Conservation (phyloP, 805 yeast species). For the Metschnikowia matae region DNA sequence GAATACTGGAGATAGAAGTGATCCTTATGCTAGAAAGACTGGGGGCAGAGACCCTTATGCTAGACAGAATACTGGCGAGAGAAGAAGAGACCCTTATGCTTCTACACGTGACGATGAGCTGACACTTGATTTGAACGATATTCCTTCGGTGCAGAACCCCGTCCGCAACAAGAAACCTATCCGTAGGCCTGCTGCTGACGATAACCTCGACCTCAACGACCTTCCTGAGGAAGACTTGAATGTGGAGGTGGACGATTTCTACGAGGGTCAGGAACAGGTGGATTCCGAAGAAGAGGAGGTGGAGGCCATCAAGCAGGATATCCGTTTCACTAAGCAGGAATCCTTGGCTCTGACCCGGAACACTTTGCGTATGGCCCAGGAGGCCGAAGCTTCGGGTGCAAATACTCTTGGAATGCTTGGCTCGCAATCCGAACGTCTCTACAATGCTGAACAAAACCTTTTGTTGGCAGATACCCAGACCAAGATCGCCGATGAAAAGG, state of each 20-base stretch:
- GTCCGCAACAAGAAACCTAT: conserved; percentile 21
- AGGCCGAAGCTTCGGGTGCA: conserved; percentile 43
- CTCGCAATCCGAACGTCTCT: conserved; percentile 83
- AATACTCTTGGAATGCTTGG: conserved; percentile 92
- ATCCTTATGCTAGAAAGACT: background rate
- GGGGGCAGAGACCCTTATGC: background rate
- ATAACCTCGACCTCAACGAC: conserved; percentile 30
- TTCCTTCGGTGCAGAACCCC: conserved; percentile 31
- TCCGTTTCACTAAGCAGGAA: conserved; percentile 79
- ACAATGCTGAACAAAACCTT: conserved; percentile 72
- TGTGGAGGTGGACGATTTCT: conserved; percentile 32
- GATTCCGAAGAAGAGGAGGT: conserved; percentile 82
- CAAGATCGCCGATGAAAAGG: conserved; percentile 76
- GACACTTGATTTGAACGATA: conserved; percentile 36
- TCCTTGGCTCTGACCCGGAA: conserved; percentile 82
- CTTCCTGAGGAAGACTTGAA: conserved; percentile 33
- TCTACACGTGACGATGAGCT: conserved; percentile 24
- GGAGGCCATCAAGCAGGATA: conserved; percentile 78
- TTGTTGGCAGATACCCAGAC: conserved; percentile 79
- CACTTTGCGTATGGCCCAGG: conserved; percentile 56
- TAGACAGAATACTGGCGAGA: background rate
- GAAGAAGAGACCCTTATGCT: background rate
- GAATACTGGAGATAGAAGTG: background rate
- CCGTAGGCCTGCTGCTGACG: conserved; percentile 23
- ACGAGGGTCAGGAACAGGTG: conserved; percentile 34